Percentiles rank a stretch among this genome's conserved stretches.
phyloP scores from a whole-genome alignment of 768 basidiomycete genomes.

The Tulasnella calospora region DNA sequence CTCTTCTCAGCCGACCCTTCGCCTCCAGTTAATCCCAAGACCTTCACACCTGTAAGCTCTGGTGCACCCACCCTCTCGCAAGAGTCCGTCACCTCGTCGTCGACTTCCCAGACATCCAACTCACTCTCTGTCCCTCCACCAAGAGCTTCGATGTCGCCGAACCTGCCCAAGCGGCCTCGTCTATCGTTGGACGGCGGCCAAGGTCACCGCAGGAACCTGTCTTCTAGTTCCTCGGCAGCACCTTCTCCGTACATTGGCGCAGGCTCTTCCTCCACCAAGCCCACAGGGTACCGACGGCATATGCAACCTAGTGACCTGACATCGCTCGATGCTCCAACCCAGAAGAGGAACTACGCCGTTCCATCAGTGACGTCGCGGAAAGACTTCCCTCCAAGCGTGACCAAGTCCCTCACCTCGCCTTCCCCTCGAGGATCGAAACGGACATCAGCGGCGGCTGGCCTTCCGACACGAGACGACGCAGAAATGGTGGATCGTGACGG shows the following conservation, averaged over 20 bases:
- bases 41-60: background rate
- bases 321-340: constrained; percentile 74
- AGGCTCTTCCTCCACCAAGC: background rate
- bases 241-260: constrained; percentile 15
- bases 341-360: constrained; percentile 61
- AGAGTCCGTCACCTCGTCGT: background rate
- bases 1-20: constrained; percentile 2
- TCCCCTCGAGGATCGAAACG: constrained; percentile 31
- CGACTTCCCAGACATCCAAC: background rate
- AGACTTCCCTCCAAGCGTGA: constrained; percentile 61
- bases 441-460: constrained; percentile 42
- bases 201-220: background rate
- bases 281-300: constrained; percentile 67
- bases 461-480: constrained; percentile 18
- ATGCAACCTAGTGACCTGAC: constrained; percentile 61
- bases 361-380: constrained; percentile 76
- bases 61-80: background rate
- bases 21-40: background rate
- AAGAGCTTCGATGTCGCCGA: background rate
- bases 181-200: background rate
- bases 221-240: background rate
- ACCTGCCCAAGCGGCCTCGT: background rate
- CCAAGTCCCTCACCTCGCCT: background rate
- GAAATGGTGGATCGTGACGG: constrained; percentile 34
- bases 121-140: background rate